These are phyloP conservation scores for Dendrocalamus latiflorus DNA, from an alignment of 202 grass and related monocot genomes.

Conservation along the genomic window DNA sequence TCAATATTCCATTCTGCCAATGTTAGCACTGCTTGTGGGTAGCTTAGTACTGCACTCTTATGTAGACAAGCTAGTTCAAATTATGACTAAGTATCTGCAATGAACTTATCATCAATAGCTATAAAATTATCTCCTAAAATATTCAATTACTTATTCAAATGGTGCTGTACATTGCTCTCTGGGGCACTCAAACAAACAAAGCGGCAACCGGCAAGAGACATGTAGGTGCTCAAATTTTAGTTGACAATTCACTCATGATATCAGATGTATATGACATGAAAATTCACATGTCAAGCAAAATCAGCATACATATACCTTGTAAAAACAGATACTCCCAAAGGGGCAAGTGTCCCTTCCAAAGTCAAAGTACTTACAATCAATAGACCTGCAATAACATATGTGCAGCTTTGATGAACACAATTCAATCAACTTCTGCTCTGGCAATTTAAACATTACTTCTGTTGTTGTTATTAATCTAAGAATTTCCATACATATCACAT, in stretches of 20 bases:
- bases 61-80: background rate
- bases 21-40: background rate
- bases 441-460: background rate
- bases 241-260: background rate
- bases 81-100: background rate
- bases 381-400: conserved; percentile 53
- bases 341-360: conserved; percentile 78
- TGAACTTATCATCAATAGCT: background rate
- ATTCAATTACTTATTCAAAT: background rate
- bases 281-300: background rate
- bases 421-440: background rate
- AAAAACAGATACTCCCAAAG: conserved; percentile 83
- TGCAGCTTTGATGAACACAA: conserved; percentile 6
- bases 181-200: background rate
- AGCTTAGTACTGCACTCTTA: background rate
- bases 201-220: background rate
- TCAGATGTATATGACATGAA: background rate
- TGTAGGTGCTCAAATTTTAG: background rate
- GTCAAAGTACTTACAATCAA: conserved; percentile 92
- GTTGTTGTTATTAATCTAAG: background rate
- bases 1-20: background rate
- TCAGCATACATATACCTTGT: conserved; percentile 47
- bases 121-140: background rate
- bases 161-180: background rate
- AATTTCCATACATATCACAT: background rate